Evolutionary conservation across 1,139 yeast genomes (phyloP), one percentile per base, ranked within the genome.

Genomic region (Saccharomycopsis hybrid): DNA sequence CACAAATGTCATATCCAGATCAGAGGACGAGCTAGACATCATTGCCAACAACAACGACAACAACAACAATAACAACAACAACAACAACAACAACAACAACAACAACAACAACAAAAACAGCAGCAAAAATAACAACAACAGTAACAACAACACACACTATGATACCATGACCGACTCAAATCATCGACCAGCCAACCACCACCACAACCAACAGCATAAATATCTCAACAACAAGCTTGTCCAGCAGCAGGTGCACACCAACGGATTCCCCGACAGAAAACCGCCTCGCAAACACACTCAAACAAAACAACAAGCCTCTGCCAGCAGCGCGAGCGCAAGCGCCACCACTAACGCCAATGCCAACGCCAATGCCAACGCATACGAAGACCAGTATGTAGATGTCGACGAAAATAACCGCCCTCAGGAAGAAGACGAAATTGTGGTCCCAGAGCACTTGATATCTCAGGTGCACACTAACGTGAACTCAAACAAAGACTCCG

Each of bases 391-490:
- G 35, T 42, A 27, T 30, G 48, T 36, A 32, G 48, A 45, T 35
- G 42, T 36, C 8, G 32, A 49, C 25, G 31, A 25, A 40, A 3
- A 25, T 13, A n/a, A 40, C 25, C 9, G 18, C 5, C 39, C 39
- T n/a, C 39, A 27, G 13, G n/a, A n/a, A n/a, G 41, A 44, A 24
- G 52, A 48, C 50, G 54, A 39, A 41, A 44, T 44, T 37, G 58
- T 37, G 33, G 53, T 51, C 46, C 55, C 56, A n/a, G 52, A 53
- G 8, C 55, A 52, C 33, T 35, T 52, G 33, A 52, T 53, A 13
- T 41, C 52, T 18, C 54, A 52, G 32, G 55, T 52, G 28, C 53
- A 51, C 32, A 36, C 39, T 7, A 36, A 36, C 24, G 39, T 36
- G 24, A 31, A 31, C 33, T 31, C 33, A 9, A 36, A 36, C 5